phyloP scores from a whole-genome alignment of 2,329 filamentous ascomycete species.

The Blumeriella jaapii region DNA sequence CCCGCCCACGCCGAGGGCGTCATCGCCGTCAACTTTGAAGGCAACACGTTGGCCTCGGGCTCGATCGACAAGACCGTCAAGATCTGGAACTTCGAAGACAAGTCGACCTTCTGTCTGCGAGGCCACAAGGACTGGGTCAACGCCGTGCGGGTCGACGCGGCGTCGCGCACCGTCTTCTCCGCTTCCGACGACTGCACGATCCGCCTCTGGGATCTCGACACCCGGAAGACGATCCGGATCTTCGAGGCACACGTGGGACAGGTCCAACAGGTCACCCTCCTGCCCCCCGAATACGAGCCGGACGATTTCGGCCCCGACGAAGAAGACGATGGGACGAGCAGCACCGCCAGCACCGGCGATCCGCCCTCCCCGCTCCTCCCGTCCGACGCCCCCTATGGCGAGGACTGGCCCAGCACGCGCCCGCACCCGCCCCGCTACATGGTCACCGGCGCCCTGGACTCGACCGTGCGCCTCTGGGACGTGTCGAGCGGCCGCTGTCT shows the following conservation, averaged over 20 bases:
- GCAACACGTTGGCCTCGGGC: conserved; percentile 73
- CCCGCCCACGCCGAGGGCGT: conserved; percentile 77
- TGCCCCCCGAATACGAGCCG: conserved; percentile 81
- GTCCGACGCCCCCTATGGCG: conserved; percentile 1
- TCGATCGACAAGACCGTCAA: conserved; percentile 85
- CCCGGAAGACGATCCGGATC: conserved; percentile 59
- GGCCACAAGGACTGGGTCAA: conserved; percentile 96
- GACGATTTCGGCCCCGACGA: conserved; percentile 39
- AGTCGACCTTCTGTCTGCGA: conserved; percentile 65
- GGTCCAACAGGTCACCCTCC: conserved; percentile 78
- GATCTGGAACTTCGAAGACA: conserved; percentile 83
- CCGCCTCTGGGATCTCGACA: conserved; percentile 88
- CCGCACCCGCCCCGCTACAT: conserved; percentile 80
- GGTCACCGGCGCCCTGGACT: conserved; percentile 82
- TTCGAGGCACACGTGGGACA: conserved; percentile 91
- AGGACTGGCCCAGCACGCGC: conserved; percentile 49
- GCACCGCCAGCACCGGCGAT: conserved; percentile 15
- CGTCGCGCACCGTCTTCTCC: conserved; percentile 78
- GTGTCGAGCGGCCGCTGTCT: conserved; percentile 70
- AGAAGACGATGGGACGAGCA: conserved; percentile 30
- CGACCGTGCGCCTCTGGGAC: conserved; percentile 88
- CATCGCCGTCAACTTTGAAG: conserved; percentile 78
- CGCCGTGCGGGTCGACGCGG: conserved; percentile 74
- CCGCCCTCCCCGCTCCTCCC: conserved; percentile 13
- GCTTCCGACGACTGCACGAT: conserved; percentile 89